phyloP scores from a whole-genome alignment of 2,329 filamentous ascomycete species.

The Atkinsonella hypoxylon region DNA sequence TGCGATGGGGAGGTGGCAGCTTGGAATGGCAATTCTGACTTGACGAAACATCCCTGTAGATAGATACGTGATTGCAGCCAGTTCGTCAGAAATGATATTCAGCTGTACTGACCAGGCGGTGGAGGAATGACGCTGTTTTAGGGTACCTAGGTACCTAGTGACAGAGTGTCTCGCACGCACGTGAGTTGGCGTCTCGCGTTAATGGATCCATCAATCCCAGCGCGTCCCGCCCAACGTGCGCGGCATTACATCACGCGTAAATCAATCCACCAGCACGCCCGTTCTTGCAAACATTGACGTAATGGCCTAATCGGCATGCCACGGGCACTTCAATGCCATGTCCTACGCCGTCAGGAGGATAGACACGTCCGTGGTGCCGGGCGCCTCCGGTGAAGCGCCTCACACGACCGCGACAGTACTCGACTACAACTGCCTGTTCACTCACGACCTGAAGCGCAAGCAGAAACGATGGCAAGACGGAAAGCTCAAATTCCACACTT shows the following conservation, averaged over 20 bases:
- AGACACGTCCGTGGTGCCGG: neutral
- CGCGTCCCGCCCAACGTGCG: neutral
- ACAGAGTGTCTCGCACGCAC: too few species aligned
- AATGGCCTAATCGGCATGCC: neutral
- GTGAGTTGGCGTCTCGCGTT: constrained; percentile 13
- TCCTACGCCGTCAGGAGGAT: constrained; percentile 11
- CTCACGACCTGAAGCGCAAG: constrained; percentile 73
- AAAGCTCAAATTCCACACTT: constrained; percentile 73
- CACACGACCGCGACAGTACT: constrained; percentile 55
- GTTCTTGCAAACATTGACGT: neutral
- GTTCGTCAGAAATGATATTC: too few species aligned
- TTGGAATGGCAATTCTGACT: too few species aligned
- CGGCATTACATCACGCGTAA: neutral
- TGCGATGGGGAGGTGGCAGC: too few species aligned
- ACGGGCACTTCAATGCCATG: constrained; percentile 9
- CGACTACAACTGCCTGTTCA: constrained; percentile 79
- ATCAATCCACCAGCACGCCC: neutral
- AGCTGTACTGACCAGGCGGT: neutral
- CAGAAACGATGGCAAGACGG: constrained; percentile 94
- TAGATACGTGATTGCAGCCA: too few species aligned
- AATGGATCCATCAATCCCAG: neutral
- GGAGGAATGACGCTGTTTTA: too few species aligned
- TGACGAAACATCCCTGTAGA: too few species aligned
- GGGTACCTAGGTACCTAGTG: too few species aligned
- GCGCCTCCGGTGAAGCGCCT: neutral